Base-by-base conservation (phyloP, 2,329 filamentous ascomycete species). In the Clonostachys sp. region DNA sequence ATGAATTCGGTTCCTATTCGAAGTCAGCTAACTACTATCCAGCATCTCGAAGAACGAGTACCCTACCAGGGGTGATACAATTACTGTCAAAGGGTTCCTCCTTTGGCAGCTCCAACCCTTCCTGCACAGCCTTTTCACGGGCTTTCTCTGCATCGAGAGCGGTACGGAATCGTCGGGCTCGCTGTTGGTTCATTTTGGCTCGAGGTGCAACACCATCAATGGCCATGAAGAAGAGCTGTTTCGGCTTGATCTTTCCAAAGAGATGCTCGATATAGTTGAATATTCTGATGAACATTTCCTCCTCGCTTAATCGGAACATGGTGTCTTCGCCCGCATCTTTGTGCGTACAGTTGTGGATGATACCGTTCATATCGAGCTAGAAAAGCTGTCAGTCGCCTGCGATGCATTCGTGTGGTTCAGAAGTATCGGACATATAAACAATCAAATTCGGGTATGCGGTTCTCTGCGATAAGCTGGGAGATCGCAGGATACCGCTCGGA, bases 201-300 rank as follows among this genome's bases (percentile, higher is more conserved):
- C 94, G 87, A 16, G 94, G 95, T 18, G 94, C 94, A 52, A 99
- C 95, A 60, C 94, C 94, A 62, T 99, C 94, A 55, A 99, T 94
- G 45, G 94, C 95, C 94, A 99, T 99, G 76, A 96, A 99, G 73
- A 99, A 99, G 35, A 99, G 81, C 75, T 96, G 86, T 71, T 96
- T 92, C 12, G 94, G 94, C 69, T 97, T 97, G 64, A 99, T 99
- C 70, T 96, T 99, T 58, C 92, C 91, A 67, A 95, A 99, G 46
- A 99, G 71, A 72, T 99, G 94, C 69, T 99, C 94, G 56, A 99
- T 99, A 67, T 99, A 99, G 71, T 97, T 97, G 81, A 99, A 99
- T 61, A 99, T 99, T 49, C 91, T 88, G 57, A 99, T 96, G 64
- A 99, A 99, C 94, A 99, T 99, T 68, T 96, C 89, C 66, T 99